Evolutionary conservation across 352 stramenopile genomes (phyloP), one percentile per base, ranked within the genome.

Genomic region (Phytophthora citrophthora): DNA sequence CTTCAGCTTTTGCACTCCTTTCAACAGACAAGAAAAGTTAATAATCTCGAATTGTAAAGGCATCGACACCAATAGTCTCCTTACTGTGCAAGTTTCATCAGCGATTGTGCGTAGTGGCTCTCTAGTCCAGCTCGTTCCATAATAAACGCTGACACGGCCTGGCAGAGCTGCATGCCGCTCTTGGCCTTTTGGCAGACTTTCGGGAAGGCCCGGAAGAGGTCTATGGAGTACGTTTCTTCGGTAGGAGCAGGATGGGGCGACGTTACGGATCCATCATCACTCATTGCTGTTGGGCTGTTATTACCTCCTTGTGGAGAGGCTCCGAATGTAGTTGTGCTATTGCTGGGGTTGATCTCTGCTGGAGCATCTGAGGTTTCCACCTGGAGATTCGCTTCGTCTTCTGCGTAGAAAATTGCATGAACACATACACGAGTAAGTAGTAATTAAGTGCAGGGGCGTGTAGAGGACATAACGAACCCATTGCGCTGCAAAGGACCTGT

Each of bases 101-200:
- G 54, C 13, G 79, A 64, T 46, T 85, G 83, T 9, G 81, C 76
- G 55, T 95, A 95, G 38, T 66, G 55, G 29, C 69, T 75, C 64
- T 95, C 86, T 38, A 87, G 66, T 4, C 61, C 61, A 7, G 84
- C 74, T 31, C 81, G 80, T 40, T 93, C 86, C 2, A 78, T 72
- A 1, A 93, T 69, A 46, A 93, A 88, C 13, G 52, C 62, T 11
- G 83, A 76, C 29, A 95, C 70, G 45, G 79, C 83, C 27, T 93
- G 84, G 61, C 84, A 95, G 18, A 85, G 77, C 66, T 92, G 84
- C 5, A 88, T 83, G 50, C 86, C 84, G 68, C 71, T 84, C 62
- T 89, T 93, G 46, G 82, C 84, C 54, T 91, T 91, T 56, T 87
- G 74, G 47, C 81, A 90, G 45, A 95, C 86, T 53, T 74, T 79